A percentile compares a stretch with the other conserved stretches of the same genome.
Evolutionary conservation across 2,329 filamentous ascomycete genomes (phyloP).

Genomic region (Corynespora cassiicola): DNA sequence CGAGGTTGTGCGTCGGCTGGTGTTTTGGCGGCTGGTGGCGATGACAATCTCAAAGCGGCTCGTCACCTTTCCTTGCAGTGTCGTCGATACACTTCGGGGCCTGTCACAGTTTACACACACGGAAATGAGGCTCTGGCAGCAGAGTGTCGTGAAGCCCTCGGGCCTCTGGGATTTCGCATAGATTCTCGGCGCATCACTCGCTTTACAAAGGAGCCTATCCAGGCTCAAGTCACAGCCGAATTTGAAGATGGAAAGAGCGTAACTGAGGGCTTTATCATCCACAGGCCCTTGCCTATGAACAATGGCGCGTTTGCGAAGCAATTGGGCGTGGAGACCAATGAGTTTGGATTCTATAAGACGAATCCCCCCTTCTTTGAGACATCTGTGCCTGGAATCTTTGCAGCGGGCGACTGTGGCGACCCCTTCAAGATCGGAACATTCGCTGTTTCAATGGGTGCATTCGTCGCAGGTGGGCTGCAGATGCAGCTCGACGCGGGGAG

Average conservation of each 20-base stretch:
- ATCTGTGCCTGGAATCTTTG: background rate
- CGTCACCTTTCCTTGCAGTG: too few species aligned
- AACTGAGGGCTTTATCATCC: background rate
- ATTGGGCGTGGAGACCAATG: background rate
- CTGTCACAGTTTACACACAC: slow-evolving; percentile 1
- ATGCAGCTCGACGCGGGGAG: too few species aligned
- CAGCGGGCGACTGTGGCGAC: too few species aligned
- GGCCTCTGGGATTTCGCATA: background rate
- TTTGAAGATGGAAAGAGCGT: background rate
- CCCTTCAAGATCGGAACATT: too few species aligned
- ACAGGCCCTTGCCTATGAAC: background rate
- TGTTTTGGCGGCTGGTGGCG: slow-evolving; percentile 7
- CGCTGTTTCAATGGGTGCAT: too few species aligned
- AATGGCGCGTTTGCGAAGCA: background rate
- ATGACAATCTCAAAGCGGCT: too few species aligned
- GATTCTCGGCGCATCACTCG: background rate
- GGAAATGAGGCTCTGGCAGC: background rate
- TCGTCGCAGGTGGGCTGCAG: too few species aligned
- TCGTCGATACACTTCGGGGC: too few species aligned
- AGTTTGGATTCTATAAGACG: too few species aligned
- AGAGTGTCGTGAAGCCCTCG: background rate
- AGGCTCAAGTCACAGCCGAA: background rate
- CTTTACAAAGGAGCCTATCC: background rate
- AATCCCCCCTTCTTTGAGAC: background rate
- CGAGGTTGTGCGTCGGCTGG: slow-evolving; percentile 5